Evolutionary conservation across 2,329 filamentous ascomycete species (phyloP).

Genomic region (Lecanicillium sp.): DNA sequence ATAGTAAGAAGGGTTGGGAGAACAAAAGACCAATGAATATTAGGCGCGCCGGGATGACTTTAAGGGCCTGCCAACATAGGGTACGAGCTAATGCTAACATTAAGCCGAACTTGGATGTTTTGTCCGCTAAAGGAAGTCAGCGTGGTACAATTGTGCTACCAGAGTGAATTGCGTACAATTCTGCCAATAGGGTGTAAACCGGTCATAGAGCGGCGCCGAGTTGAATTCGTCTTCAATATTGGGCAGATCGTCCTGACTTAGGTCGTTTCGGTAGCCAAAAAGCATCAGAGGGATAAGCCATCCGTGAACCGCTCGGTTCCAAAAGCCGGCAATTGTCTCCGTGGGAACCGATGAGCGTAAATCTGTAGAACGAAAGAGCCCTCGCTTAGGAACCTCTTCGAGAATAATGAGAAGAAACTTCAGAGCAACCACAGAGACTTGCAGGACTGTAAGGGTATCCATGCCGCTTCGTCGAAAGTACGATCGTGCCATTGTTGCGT

Average conservation of each 20-base stretch:
- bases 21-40: not conserved
- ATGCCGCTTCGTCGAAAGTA: slow-evolving; percentile 25
- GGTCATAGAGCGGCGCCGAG: not conserved
- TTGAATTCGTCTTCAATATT: not conserved
- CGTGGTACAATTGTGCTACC: not conserved
- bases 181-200: not conserved
- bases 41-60: not conserved
- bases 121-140: not conserved
- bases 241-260: not conserved
- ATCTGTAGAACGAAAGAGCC: not conserved
- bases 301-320: not conserved
- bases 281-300: not conserved
- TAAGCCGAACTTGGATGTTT: not conserved
- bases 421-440: slow-evolving; percentile 20
- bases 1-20: not conserved
- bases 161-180: not conserved
- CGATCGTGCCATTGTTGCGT: slow-evolving; percentile 27
- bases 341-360: slow-evolving; percentile 10
- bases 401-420: slow-evolving; percentile 25
- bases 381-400: slow-evolving; percentile 26
- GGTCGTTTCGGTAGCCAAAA: not conserved
- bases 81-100: not conserved
- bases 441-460: slow-evolving; percentile 20
- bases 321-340: slow-evolving; percentile 18
- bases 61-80: not conserved